Evolutionary conservation across 768 basidiomycete species (phyloP).

Genomic region (Kwoniella europaea): DNA sequence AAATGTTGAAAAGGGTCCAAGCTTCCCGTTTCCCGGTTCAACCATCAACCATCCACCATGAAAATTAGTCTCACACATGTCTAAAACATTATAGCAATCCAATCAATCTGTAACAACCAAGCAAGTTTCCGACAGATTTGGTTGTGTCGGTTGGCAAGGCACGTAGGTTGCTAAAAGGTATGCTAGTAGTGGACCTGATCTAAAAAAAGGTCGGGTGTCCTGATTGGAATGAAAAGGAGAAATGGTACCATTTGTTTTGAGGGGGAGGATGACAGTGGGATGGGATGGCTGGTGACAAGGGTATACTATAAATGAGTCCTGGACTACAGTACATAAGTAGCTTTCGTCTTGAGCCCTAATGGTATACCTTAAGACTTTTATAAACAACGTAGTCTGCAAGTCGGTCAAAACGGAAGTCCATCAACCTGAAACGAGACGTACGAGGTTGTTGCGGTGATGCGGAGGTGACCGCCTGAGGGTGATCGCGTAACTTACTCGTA

Average conservation of each 20-base stretch:
- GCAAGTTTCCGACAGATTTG: background rate
- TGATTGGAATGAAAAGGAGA: background rate
- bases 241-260: background rate
- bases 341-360: background rate
- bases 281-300: background rate
- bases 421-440: background rate
- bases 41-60: background rate
- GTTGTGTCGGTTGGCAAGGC: background rate
- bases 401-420: background rate
- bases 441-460: background rate
- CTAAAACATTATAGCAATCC: background rate
- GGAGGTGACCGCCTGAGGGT: background rate
- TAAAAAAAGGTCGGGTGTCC: background rate
- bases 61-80: background rate
- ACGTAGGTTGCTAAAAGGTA: background rate
- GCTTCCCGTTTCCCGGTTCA: background rate
- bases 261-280: background rate
- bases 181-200: background rate
- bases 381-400: background rate
- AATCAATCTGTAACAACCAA: background rate
- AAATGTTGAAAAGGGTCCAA: background rate
- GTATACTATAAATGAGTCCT: background rate
- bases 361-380: background rate
- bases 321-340: background rate
- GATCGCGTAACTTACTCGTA: too few relatives aligned